Evolutionary conservation across 1,284 basidiomycete species (phyloP).

Genomic region (Uromyces viciae-fabae): DNA sequence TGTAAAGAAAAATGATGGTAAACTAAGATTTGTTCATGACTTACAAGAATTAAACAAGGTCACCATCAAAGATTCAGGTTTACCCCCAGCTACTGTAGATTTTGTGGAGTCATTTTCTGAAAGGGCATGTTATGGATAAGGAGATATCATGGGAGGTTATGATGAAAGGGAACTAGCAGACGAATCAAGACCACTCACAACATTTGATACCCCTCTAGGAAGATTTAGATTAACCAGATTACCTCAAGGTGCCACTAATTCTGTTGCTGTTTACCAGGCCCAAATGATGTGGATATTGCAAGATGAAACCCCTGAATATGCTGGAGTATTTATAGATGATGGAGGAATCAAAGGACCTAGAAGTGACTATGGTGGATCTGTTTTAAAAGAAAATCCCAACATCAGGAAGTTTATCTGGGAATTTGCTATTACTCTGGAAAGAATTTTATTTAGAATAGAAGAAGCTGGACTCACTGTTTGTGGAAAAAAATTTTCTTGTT

Average conservation of each 20-base stretch:
- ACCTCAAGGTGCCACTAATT: neutral
- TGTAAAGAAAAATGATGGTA: neutral
- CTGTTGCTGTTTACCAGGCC: constrained; percentile 16
- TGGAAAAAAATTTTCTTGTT: neutral
- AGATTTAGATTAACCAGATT: neutral
- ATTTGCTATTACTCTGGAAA: neutral
- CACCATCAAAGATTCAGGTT: constrained; percentile 10
- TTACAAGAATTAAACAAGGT: constrained; percentile 15
- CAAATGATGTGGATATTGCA: constrained; percentile 28
- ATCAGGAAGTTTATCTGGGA: neutral
- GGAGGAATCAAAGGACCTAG: neutral
- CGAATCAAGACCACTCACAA: neutral
- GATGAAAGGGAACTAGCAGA: neutral
- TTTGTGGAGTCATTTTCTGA: constrained; percentile 11
- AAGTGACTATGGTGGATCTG: neutral
- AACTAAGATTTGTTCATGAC: neutral
- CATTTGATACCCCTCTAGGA: neutral
- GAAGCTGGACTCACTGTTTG: constrained; percentile 28
- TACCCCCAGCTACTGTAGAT: neutral
- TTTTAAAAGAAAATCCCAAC: neutral
- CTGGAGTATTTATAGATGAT: constrained; percentile 19
- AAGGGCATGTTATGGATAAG: neutral
- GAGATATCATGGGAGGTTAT: too few species aligned
- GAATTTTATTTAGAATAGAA: constrained; percentile 9
- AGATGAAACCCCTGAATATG: constrained; percentile 7